Conservation (phyloP, 345 rosid genomes). For the Microthlaspi erraticum region DNA sequence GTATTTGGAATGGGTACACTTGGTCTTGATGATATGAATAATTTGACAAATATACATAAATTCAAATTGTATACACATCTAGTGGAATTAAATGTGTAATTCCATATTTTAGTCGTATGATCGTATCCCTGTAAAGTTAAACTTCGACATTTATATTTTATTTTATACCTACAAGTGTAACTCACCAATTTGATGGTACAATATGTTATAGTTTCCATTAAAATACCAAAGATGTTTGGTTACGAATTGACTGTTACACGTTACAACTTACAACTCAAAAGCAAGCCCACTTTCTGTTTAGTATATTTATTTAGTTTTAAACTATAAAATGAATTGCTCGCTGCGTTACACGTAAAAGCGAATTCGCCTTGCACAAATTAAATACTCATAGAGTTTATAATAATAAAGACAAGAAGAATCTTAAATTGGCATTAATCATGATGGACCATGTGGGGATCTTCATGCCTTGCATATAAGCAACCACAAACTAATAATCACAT, state of each 20-base stretch:
- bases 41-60: no score
- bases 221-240: constrained; percentile 3
- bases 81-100: no score
- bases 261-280: constrained; percentile 37
- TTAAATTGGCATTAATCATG: constrained; percentile 43
- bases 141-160: not conserved
- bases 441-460: constrained; percentile 43
- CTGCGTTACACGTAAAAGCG: constrained; percentile 34
- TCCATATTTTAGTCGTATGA: no score
- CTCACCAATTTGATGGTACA: constrained; percentile 1
- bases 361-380: constrained; percentile 15
- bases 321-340: not conserved
- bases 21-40: no score
- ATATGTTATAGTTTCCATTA: not conserved
- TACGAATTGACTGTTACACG: constrained; percentile 29
- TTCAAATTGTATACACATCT: no score
- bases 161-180: constrained; percentile 5
- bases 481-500: constrained; percentile 39
- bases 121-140: not conserved
- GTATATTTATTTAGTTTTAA: constrained; percentile 1
- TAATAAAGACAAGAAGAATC: constrained; percentile 37
- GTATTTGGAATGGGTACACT: no score
- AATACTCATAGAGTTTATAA: constrained; percentile 17
- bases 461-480: constrained; percentile 39
- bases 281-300: constrained; percentile 23